A percentile compares a stretch with the other conserved stretches of the same genome.
Conservation (phyloP, 257 asterid genomes). For the Oldenlandia corymbosa region DNA sequence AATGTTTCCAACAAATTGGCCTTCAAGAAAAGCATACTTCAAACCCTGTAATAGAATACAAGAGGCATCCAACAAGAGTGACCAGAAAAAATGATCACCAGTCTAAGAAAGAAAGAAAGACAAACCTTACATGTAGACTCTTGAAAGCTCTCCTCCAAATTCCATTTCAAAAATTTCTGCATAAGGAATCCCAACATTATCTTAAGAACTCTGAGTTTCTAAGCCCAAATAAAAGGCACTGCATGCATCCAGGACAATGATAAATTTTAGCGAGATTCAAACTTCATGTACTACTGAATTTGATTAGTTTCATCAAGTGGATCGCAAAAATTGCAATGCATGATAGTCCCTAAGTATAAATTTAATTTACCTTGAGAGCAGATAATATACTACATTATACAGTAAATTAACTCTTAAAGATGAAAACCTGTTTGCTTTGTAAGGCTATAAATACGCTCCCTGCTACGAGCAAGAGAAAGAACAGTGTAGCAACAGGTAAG, state of each 20-base stretch:
- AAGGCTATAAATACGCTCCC: conserved; percentile 26
- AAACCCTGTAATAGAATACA: too few relatives aligned
- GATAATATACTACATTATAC: neutral
- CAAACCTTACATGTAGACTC: conserved; percentile 52
- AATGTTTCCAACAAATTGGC: neutral
- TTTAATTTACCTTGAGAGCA: neutral
- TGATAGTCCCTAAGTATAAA: too few relatives aligned
- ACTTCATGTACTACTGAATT: neutral
- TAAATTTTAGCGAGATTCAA: neutral
- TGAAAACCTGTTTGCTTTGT: conserved; percentile 38
- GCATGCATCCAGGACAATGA: too few relatives aligned
- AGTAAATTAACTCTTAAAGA: neutral
- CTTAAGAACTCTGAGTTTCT: neutral
- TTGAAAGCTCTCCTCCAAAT: conserved; percentile 18
- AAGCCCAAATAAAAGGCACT: neutral
- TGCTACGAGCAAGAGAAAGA: conserved; percentile 30
- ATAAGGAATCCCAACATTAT: conserved; percentile 11
- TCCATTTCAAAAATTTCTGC: conserved; percentile 44
- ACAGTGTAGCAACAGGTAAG: conserved; percentile 35
- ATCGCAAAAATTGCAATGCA: too few relatives aligned
- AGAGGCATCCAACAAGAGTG: too few relatives aligned
- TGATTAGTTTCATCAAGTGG: too few relatives aligned
- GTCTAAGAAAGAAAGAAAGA: conserved; percentile 18
- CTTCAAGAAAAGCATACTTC: too few relatives aligned
- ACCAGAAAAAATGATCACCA: too few relatives aligned